phyloP scores from a whole-genome alignment of 495 filamentous ascomycete species.

The Annulohypoxylon stygium region DNA sequence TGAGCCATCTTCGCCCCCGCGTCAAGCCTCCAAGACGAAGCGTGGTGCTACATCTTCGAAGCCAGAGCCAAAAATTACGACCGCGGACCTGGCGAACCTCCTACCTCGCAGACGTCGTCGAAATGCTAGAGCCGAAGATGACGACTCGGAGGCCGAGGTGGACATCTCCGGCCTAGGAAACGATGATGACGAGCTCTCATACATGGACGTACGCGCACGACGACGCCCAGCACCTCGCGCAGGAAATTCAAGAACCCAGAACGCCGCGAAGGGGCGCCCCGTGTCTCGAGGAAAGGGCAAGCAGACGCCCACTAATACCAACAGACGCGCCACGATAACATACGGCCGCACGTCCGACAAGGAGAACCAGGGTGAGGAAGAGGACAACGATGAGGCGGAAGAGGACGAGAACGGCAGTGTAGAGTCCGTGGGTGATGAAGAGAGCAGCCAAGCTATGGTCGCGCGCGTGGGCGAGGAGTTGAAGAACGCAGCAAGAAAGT shows the following conservation, averaged over 20 bases:
- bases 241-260: constrained; percentile 32
- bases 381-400: constrained; percentile 25
- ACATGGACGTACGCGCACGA: constrained; percentile 50
- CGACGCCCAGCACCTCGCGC: constrained; percentile 41
- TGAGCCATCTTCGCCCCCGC: constrained; percentile 47
- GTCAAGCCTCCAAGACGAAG: constrained; percentile 38
- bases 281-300: constrained; percentile 41
- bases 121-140: constrained; percentile 38
- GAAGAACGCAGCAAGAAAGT: constrained; percentile 61
- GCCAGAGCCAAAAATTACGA: constrained; percentile 52
- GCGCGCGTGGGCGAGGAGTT: constrained; percentile 56
- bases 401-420: constrained; percentile 40
- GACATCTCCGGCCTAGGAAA: constrained; percentile 49
- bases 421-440: constrained; percentile 21
- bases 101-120: constrained; percentile 56
- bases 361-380: constrained; percentile 56
- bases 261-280: constrained; percentile 1
- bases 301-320: constrained; percentile 17
- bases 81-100: constrained; percentile 59
- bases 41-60: constrained; percentile 39
- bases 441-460: constrained; percentile 50
- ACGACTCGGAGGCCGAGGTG: constrained; percentile 48
- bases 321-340: constrained; percentile 50
- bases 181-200: constrained; percentile 56
- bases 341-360: constrained; percentile 59